Percentiles rank a stretch among this genome's conserved stretches.
phyloP scores from a whole-genome alignment of 176 grass and related monocot species.

The Oryza brachyantha region DNA sequence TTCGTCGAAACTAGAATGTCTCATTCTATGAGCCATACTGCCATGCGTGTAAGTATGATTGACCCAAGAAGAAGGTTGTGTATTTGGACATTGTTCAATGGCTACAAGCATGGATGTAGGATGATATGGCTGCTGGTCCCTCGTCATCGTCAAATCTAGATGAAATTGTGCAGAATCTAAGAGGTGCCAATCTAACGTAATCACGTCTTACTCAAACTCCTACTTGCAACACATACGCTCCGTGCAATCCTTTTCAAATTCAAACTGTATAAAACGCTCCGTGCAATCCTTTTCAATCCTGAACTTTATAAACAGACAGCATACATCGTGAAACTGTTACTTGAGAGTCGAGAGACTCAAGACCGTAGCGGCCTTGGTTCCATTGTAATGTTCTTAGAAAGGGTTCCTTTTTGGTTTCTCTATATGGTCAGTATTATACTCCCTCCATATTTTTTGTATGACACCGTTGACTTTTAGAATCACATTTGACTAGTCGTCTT shows the following conservation, averaged over 20 bases:
- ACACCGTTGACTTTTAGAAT: too few relatives aligned
- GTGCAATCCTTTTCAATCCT: neutral
- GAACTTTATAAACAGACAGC: neutral
- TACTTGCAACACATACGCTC: too few relatives aligned
- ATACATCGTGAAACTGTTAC: neutral
- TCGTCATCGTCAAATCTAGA: neutral
- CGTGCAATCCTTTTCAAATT: neutral
- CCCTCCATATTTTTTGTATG: too few relatives aligned
- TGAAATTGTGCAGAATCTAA: neutral
- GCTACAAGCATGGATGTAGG: neutral
- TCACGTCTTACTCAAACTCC: neutral
- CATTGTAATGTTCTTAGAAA: too few relatives aligned
- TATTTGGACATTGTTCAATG: neutral
- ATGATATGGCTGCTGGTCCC: neutral
- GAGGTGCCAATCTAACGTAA: neutral
- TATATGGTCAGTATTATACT: too few relatives aligned
- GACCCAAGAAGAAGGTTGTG: neutral
- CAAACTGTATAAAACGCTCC: too few relatives aligned
- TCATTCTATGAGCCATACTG: neutral
- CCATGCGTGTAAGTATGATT: neutral
- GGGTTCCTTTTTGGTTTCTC: too few relatives aligned
- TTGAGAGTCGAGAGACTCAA: neutral
- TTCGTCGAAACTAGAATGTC: neutral
- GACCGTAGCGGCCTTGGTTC: too few relatives aligned
- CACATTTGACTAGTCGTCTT: too few relatives aligned